Conservation (phyloP, 2,329 filamentous ascomycete genomes). For the Aspergillus nomiae region DNA sequence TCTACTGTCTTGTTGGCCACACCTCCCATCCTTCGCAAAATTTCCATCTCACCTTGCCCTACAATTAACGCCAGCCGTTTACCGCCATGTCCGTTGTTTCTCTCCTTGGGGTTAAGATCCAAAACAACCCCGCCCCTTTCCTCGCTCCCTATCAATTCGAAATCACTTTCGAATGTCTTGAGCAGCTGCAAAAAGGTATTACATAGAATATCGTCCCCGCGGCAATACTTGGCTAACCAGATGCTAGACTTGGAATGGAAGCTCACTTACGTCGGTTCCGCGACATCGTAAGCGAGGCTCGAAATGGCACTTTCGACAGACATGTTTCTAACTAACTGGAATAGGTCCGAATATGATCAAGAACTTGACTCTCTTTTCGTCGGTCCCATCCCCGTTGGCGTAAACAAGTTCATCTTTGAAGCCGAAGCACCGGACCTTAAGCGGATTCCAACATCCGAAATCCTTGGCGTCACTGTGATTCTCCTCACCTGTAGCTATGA, state of each 20-base stretch:
- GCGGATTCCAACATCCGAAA: constrained; percentile 91
- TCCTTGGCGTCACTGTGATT: constrained; percentile 95
- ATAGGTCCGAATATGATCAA: constrained; percentile 92
- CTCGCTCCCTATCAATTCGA: constrained; percentile 93
- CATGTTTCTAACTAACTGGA: constrained; percentile 24
- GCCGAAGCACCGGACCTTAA: constrained; percentile 88
- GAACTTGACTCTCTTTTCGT: constrained; percentile 96
- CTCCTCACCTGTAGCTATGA: constrained; percentile 97
- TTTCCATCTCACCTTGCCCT: too few relatives aligned
- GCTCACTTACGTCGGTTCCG: constrained; percentile 96
- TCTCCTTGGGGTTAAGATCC: constrained; percentile 89
- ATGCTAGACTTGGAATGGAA: constrained; percentile 94
- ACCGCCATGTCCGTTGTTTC: constrained; percentile 90
- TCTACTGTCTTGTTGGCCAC: constrained; percentile 12
- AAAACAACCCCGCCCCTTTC: constrained; percentile 97
- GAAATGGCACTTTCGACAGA: neutral
- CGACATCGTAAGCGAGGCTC: constrained; percentile 73
- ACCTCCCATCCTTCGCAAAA: neutral
- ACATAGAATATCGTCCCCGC: neutral
- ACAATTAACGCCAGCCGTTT: neutral
- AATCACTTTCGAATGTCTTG: constrained; percentile 97
- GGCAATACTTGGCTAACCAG: constrained; percentile 18
- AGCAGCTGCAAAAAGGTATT: constrained; percentile 86
- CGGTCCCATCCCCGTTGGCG: constrained; percentile 93
- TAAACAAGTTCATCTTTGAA: constrained; percentile 99